Conservation (phyloP, 495 filamentous ascomycete genomes). For the Podospora pseudopauciseta region DNA sequence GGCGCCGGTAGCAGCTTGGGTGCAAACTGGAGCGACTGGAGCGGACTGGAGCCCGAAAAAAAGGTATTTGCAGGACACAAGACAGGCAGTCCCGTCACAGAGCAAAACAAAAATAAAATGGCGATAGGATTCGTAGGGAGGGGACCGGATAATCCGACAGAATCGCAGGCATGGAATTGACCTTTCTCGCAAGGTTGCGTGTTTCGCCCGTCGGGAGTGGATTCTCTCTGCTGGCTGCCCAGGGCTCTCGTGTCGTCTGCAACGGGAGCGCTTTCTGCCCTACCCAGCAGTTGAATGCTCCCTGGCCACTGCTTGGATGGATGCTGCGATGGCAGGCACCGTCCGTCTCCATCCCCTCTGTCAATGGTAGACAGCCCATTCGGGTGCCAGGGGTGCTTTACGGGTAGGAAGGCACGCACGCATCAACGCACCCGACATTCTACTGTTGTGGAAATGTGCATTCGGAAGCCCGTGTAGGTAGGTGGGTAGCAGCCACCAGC, state of each 20-base stretch:
- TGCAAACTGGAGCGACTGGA: background rate
- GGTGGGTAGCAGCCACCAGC: background rate
- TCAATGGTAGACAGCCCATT: background rate
- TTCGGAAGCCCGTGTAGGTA: background rate
- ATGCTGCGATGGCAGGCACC: conserved; percentile 2
- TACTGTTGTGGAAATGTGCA: background rate
- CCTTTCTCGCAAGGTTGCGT: conserved; percentile 4
- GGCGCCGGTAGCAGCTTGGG: conserved; percentile 9
- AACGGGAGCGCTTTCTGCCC: conserved; percentile 1
- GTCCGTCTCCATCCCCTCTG: too few species aligned
- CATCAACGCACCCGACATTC: background rate
- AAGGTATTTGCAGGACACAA: conserved; percentile 8
- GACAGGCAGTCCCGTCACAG: conserved; percentile 9
- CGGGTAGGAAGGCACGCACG: conserved; percentile 1
- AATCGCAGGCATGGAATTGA: conserved; percentile 10
- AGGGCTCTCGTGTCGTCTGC: conserved; percentile 10
- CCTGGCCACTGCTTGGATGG: background rate
- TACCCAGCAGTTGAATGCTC: background rate
- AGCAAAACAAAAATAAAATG: conserved; percentile 6
- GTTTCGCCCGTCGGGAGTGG: conserved; percentile 7
- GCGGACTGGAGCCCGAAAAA: conserved; percentile 6
- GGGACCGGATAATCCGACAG: conserved; percentile 6
- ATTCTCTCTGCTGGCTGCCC: background rate
- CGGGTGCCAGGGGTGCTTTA: conserved; percentile 5
- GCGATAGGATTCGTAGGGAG: conserved; percentile 4